Conservation (phyloP, 129 eudicot species). For the Helianthus annuus region HanXRQr2.0-SUNRISE NC_035436.2:149565863-149566362, state of each 20-base stretch:
- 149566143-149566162: slow-evolving; percentile 91
- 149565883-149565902: not conserved
- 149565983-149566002: slow-evolving; percentile 88
- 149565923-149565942: not conserved
- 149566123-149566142: slow-evolving; percentile 89
- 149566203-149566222: not conserved
- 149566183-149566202: slow-evolving; percentile 99
- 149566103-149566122: slow-evolving; percentile 85
- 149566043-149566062: slow-evolving; percentile 69
- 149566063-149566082: slow-evolving; percentile 88
- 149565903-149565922: slow-evolving; percentile 1
- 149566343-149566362: slow-evolving; percentile 99
- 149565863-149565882: slow-evolving; percentile 5
- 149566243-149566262: not conserved
- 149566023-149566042: slow-evolving; percentile 78
- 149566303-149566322: slow-evolving; percentile 82
- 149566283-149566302: not conserved
- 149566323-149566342: slow-evolving; percentile 94
- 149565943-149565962: slow-evolving; percentile 51
- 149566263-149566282: not conserved
- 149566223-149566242: not conserved
- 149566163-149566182: slow-evolving; percentile 97
- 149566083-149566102: slow-evolving; percentile 97
- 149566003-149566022: slow-evolving; percentile 80
- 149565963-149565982: slow-evolving; percentile 77